These are phyloP conservation scores for Sungouiozyma ichnusensis DNA, from an alignment of 805 yeast genomes.

Conservation along the genomic window DNA sequence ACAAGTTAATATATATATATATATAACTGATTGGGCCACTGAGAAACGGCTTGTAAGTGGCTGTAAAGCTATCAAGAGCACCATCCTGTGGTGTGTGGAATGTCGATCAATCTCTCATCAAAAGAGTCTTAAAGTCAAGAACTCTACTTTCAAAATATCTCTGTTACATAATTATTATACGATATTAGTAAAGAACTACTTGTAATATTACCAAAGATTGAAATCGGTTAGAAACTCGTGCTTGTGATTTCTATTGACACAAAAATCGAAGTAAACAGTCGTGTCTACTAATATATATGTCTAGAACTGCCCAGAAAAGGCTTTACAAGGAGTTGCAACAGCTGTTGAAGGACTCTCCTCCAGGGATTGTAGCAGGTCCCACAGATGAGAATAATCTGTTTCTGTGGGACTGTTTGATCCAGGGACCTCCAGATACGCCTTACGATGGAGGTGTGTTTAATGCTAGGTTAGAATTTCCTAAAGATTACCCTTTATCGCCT, in stretches of 20 bases:
- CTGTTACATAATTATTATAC: too few species aligned
- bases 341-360: constrained; percentile 77
- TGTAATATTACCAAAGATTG: too few species aligned
- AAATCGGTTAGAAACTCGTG: too few species aligned
- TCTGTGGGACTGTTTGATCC: constrained; percentile 74
- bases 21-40: not conserved
- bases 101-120: too few species aligned
- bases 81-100: too few species aligned
- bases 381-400: constrained; percentile 61
- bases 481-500: constrained; percentile 75
- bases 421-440: constrained; percentile 77
- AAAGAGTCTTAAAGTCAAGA: too few species aligned
- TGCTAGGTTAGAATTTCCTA: constrained; percentile 61
- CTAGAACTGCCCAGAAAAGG: constrained; percentile 71
- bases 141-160: too few species aligned
- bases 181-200: too few species aligned
- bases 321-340: constrained; percentile 84
- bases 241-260: too few species aligned
- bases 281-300: constrained; percentile 11
- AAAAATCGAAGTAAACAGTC: not conserved
- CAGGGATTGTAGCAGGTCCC: constrained; percentile 94
- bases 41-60: too few species aligned
- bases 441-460: constrained; percentile 85
- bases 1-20: not conserved
- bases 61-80: too few species aligned